Percentiles rank a stretch among this genome's conserved stretches.
Conservation (phyloP, 1,284 basidiomycete genomes). For the Ustilago tritici region DNA sequence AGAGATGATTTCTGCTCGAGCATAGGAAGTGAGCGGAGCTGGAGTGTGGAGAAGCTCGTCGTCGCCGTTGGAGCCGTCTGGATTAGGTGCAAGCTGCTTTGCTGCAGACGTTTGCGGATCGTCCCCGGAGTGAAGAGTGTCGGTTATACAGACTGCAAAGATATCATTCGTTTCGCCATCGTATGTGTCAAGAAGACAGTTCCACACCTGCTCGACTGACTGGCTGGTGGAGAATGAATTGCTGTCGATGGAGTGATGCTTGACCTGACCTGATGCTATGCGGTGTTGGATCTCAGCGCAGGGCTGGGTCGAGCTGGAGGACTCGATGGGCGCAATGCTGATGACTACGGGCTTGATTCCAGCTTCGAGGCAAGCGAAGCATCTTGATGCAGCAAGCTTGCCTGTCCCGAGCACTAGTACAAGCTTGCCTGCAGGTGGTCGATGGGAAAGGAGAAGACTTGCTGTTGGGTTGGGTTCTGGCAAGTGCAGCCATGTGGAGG, state of each 20-base stretch:
- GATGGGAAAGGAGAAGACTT: conserved; percentile 49
- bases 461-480: conserved; percentile 42
- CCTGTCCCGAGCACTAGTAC: conserved; percentile 80
- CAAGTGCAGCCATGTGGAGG: conserved; percentile 22
- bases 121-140: conserved; percentile 61
- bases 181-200: conserved; percentile 22
- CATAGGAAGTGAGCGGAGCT: conserved; percentile 26
- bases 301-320: conserved; percentile 54
- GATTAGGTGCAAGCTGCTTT: neutral
- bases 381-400: conserved; percentile 81
- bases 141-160: conserved; percentile 67
- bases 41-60: conserved; percentile 10
- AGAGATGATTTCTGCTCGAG: conserved; percentile 52
- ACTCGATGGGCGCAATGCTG: conserved; percentile 9
- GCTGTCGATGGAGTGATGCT: conserved; percentile 68
- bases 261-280: conserved; percentile 73
- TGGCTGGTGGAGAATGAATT: conserved; percentile 11
- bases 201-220: conserved; percentile 17
- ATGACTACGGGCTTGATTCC: conserved; percentile 80
- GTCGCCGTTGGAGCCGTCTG: neutral
- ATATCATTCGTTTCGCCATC: conserved; percentile 34
- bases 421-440: conserved; percentile 38
- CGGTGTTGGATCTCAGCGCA: conserved; percentile 75
- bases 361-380: conserved; percentile 84
- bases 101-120: conserved; percentile 13